Percentiles rank a stretch among this genome's conserved stretches.
These are phyloP conservation scores for Lindgomyces ingoldianus DNA, from an alignment of 495 filamentous ascomycete species.

Conservation along the genomic window DNA sequence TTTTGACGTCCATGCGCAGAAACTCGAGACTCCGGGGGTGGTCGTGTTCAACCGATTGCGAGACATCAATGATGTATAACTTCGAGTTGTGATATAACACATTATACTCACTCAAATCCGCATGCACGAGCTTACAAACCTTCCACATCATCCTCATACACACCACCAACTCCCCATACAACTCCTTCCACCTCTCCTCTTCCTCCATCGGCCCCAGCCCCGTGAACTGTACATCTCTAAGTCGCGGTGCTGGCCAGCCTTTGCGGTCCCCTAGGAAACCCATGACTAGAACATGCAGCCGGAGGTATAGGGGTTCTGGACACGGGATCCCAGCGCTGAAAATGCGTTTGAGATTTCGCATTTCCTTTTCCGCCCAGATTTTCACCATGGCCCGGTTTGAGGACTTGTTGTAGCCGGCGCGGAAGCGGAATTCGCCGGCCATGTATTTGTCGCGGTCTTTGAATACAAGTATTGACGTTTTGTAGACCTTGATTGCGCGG, in stretches of 20 bases:
- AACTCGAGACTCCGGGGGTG: constrained; percentile 91
- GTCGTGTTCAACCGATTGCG: constrained; percentile 94
- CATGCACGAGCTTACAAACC: constrained; percentile 85
- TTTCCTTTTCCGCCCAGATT: constrained; percentile 97
- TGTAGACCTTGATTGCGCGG: constrained; percentile 96
- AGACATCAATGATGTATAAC: constrained; percentile 94
- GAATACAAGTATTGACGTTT: constrained; percentile 93
- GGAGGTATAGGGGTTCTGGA: constrained; percentile 84
- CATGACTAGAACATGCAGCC: constrained; percentile 91
- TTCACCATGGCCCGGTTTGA: constrained; percentile 95
- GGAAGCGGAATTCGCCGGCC: constrained; percentile 83
- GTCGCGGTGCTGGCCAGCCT: constrained; percentile 79
- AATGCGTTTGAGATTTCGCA: constrained; percentile 86
- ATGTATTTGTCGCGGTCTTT: constrained; percentile 97
- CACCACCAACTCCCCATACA: constrained; percentile 81
- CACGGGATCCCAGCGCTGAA: constrained; percentile 81
- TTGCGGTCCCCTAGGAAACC: constrained; percentile 83
- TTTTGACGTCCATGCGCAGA: constrained; percentile 96
- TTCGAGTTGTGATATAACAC: constrained; percentile 81
- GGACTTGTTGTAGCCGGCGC: constrained; percentile 82
- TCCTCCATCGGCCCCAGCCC: constrained; percentile 50
- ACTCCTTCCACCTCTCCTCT: constrained; percentile 63
- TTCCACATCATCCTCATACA: constrained; percentile 93
- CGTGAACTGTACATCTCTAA: constrained; percentile 71
- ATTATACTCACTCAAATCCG: constrained; percentile 97